Evolutionary conservation across 2,329 filamentous ascomycete species (phyloP), one percentile per base, ranked within the genome.

Genomic region (Cladophialophora psammophila): DNA sequence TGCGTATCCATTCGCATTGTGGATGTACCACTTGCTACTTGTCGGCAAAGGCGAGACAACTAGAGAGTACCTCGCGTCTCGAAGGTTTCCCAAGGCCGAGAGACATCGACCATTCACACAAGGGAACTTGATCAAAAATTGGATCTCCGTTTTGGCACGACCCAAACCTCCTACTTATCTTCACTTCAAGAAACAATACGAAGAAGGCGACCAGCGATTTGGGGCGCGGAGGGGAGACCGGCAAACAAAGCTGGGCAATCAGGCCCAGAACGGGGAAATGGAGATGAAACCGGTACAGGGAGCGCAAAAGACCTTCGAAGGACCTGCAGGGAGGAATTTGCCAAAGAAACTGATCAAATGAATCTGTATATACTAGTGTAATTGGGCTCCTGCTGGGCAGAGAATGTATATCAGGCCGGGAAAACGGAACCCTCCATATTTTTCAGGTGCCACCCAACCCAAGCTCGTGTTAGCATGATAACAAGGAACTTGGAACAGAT

Each of bases 41-140:
- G 93, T 96, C 81, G 91, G 88, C 6, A 86, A 94, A 36, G 95
- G 94, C 57, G 94, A 99, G 82, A 99, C 94, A 0, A 99, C 95
- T 0, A 86, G 95, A 72, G 95, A 99, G 79, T 97, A 97, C 78
- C 88, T 99, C 71, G 97, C 96, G 80, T 94, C 91, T 4, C 93
- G 97, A 80, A 98, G 98, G 79, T 98, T 99, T 77, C 83, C 90
- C 70, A 96, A 95, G 80, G 90, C 91, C 73, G 94, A 99, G 77
- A 88, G 95, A 12, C 96, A 97, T 79, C 86, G 94, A 52, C 93
- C 95, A 1, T 99, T 96, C 74, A 94, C 89, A 1, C 93, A 96
- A 75, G 90, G 89, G 40, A 90, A 83, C 72, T 82, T 90, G 56
- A 78, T 91, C 74, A 90, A 86, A 74, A 99, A 99, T 78, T 93